Evolutionary conservation across 225 moss, liverwort and hornwort species (phyloP).

Genomic region (Pseudoscleropodium purum): DNA sequence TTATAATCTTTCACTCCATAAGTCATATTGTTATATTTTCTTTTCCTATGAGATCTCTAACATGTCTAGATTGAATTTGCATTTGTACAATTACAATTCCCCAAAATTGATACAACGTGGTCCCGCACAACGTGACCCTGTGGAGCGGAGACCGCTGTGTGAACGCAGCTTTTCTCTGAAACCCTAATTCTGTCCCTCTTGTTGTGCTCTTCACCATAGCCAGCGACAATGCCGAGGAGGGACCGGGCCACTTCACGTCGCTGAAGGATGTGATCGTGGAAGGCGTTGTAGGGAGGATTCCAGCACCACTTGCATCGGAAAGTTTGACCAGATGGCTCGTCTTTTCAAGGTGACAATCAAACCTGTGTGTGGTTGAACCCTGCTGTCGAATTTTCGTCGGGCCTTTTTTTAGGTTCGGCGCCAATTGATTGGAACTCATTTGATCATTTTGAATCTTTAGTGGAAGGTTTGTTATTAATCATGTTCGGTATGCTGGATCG

Average conservation of each 20-base stretch:
- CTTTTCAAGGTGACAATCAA: slow-evolving; percentile 19
- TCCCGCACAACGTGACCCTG: too few relatives aligned
- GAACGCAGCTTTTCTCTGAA: neutral
- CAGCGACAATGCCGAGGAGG: neutral
- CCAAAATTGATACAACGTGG: too few relatives aligned
- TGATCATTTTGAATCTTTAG: neutral
- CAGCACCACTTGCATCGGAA: neutral
- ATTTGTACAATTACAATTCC: too few relatives aligned
- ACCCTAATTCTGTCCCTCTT: slow-evolving; percentile 6
- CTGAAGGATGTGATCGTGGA: slow-evolving; percentile 1
- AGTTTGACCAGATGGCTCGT: slow-evolving; percentile 3
- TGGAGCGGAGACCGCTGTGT: neutral
- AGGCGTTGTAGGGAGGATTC: neutral
- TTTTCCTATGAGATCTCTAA: too few relatives aligned
- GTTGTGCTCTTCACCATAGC: neutral
- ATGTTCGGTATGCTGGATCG: neutral
- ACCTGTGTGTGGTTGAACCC: neutral
- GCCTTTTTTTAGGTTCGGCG: neutral
- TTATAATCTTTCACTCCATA: too few relatives aligned
- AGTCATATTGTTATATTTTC: too few relatives aligned
- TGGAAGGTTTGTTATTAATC: neutral
- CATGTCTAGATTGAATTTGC: too few relatives aligned
- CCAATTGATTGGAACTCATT: neutral
- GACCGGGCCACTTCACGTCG: neutral
- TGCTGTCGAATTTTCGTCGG: neutral